Conservation (phyloP, 1,284 basidiomycete species). For the Cutaneotrichosporon dermatis region DNA sequence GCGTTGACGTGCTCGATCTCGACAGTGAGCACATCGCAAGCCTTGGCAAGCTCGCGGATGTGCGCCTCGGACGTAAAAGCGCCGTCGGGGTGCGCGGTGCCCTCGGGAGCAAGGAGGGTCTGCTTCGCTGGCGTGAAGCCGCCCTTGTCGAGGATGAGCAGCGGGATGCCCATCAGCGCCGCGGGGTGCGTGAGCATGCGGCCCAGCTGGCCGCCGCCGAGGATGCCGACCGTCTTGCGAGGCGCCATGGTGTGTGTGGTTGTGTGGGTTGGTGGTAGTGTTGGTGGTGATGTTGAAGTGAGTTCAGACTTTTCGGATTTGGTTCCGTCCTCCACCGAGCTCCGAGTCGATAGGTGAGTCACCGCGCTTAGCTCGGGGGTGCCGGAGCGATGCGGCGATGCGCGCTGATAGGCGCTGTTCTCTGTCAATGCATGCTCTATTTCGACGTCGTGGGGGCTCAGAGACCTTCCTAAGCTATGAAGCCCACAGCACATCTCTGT, state of each 20-base stretch:
- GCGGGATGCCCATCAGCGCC: conserved; percentile 76
- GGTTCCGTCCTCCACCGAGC: too few species aligned
- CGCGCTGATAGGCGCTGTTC: too few species aligned
- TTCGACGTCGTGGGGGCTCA: too few species aligned
- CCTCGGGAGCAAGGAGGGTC: conserved; percentile 59
- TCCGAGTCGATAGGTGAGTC: too few species aligned
- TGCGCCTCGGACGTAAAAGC: conserved; percentile 77
- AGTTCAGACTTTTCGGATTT: too few species aligned
- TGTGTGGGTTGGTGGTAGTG: neutral
- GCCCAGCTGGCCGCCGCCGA: conserved; percentile 84
- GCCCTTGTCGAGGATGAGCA: conserved; percentile 85
- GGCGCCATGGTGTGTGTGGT: conserved; percentile 32
- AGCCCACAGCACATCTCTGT: too few species aligned
- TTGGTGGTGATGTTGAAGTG: too few species aligned
- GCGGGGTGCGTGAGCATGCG: conserved; percentile 95
- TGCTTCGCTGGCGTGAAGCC: conserved; percentile 84
- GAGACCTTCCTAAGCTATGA: too few species aligned
- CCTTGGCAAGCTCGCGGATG: conserved; percentile 72
- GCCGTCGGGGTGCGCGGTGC: conserved; percentile 73
- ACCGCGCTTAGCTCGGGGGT: too few species aligned
- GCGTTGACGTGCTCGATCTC: conserved; percentile 98
- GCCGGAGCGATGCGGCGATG: too few species aligned
- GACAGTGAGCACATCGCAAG: conserved; percentile 86
- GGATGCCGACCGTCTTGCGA: conserved; percentile 47
- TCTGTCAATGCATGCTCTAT: too few species aligned